A percentile compares a stretch with the other conserved stretches of the same genome.
Conservation (phyloP, 2,329 filamentous ascomycete genomes). For the Apiospora phragmitis region DNA sequence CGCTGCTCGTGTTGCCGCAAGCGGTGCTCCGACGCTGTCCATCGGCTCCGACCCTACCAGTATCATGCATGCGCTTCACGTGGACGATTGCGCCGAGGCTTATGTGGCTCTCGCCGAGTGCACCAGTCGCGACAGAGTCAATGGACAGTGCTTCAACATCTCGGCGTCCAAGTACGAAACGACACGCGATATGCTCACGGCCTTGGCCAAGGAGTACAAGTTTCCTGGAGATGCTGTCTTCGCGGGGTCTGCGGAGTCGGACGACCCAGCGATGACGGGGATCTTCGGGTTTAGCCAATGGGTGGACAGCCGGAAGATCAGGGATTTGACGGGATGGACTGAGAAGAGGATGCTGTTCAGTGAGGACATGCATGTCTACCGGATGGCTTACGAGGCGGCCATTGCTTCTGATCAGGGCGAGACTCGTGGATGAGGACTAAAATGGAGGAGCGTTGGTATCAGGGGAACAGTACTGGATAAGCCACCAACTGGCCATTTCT, state of each 20-base stretch:
- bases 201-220: conserved; percentile 41
- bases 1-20: conserved; percentile 25
- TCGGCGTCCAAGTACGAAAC: conserved; percentile 47
- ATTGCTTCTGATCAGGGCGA: conserved; percentile 23
- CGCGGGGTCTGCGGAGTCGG: conserved; percentile 16
- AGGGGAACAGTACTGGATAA: background rate
- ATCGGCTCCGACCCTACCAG: conserved; percentile 36
- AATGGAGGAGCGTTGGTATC: conserved; percentile 15
- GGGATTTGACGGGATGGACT: conserved; percentile 40
- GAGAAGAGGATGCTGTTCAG: conserved; percentile 39
- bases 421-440: conserved; percentile 24
- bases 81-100: conserved; percentile 50
- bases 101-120: conserved; percentile 46
- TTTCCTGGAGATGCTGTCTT: conserved; percentile 34
- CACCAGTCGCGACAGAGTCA: conserved; percentile 30
- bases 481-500: background rate
- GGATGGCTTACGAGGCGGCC: conserved; percentile 39
- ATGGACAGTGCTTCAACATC: conserved; percentile 46
- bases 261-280: conserved; percentile 19
- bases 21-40: conserved; percentile 23
- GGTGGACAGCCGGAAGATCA: conserved; percentile 43
- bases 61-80: conserved; percentile 47
- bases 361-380: conserved; percentile 36
- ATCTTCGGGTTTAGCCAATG: conserved; percentile 42
- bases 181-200: conserved; percentile 36